These are phyloP conservation scores for Neostapfia colusana DNA, from an alignment of 176 grass and related monocot species.

Conservation along the genomic window DNA sequence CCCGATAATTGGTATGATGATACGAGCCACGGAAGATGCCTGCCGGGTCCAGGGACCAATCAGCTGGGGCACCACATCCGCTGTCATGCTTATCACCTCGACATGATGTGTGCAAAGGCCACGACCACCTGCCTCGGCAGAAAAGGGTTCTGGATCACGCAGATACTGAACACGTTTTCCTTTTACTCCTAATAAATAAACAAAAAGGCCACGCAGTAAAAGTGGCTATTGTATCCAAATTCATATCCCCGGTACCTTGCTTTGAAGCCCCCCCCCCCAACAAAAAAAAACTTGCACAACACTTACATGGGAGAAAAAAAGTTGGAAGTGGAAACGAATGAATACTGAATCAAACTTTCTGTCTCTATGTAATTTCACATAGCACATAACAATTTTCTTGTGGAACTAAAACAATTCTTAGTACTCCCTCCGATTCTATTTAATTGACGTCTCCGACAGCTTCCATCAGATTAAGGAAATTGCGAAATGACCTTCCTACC, in stretches of 20 bases:
- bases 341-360: conserved; percentile 25
- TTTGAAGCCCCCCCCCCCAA: background rate
- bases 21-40: background rate
- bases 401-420: conserved; percentile 2
- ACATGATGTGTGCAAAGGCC: background rate
- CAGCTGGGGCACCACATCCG: conserved; percentile 30
- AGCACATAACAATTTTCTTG: conserved; percentile 25
- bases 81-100: conserved; percentile 14
- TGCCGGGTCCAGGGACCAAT: conserved; percentile 1
- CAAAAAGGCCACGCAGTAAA: background rate
- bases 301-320: background rate
- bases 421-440: too few species aligned
- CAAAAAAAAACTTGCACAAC: background rate
- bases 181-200: too few species aligned
- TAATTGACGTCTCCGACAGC: too few species aligned
- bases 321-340: conserved; percentile 13
- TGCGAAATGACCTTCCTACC: too few species aligned
- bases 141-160: background rate
- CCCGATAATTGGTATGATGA: background rate
- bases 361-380: conserved; percentile 41
- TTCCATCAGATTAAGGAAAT: too few species aligned
- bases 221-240: background rate
- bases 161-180: too few species aligned
- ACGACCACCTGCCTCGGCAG: background rate
- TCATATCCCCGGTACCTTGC: background rate